phyloP scores from a whole-genome alignment of 495 filamentous ascomycete genomes.

The Cercophora sp. region DNA sequence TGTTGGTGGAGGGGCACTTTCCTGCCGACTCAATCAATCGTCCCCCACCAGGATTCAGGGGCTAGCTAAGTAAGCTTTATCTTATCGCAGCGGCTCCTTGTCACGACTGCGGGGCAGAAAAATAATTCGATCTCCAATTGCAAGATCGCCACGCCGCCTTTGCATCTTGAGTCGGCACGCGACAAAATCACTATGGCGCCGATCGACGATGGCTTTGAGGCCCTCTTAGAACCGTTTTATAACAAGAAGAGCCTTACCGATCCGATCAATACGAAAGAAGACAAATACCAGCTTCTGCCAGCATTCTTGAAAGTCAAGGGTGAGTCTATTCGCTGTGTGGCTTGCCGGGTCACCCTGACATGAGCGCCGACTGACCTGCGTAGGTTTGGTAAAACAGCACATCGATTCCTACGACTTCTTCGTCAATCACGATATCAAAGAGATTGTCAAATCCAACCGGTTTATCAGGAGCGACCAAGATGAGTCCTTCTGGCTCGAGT shows the following conservation, averaged over 20 bases:
- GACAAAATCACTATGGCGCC: constrained; percentile 31
- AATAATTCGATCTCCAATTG: constrained; percentile 9
- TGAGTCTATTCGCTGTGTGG: constrained; percentile 21
- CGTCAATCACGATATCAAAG: constrained; percentile 88
- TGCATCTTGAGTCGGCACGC: not conserved
- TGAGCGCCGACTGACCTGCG: not conserved
- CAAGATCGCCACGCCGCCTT: not conserved
- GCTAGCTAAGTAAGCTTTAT: constrained; percentile 1
- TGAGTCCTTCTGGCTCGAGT: constrained; percentile 79
- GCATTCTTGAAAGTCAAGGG: constrained; percentile 96
- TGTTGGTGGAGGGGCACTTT: no score
- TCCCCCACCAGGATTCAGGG: constrained; percentile 11
- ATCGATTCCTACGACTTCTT: constrained; percentile 98
- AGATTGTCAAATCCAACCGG: constrained; percentile 87
- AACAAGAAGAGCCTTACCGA: constrained; percentile 90
- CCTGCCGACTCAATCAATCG: no score
- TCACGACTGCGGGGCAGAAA: constrained; percentile 7
- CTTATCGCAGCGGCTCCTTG: constrained; percentile 9
- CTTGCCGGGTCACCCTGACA: not conserved
- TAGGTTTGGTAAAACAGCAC: constrained; percentile 55
- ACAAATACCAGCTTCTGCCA: constrained; percentile 95
- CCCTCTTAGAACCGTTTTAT: constrained; percentile 91
- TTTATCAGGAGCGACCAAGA: constrained; percentile 85
- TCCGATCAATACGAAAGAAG: constrained; percentile 82
- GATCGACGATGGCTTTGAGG: constrained; percentile 66